Evolutionary conservation across 2,329 filamentous ascomycete genomes (phyloP).

Genomic region (Aulographum hederae): DNA sequence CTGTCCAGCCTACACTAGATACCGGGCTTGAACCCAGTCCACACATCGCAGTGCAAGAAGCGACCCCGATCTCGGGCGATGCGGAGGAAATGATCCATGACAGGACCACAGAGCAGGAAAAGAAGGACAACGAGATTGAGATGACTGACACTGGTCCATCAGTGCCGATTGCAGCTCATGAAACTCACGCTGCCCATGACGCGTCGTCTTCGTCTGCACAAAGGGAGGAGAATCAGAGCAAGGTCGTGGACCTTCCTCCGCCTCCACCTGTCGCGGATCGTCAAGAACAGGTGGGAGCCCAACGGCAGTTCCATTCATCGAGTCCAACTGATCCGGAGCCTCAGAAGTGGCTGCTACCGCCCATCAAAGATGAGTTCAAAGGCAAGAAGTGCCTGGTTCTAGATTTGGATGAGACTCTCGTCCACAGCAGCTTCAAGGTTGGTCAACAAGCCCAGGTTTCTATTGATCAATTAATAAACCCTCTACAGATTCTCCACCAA

Average conservation of each 20-base stretch:
- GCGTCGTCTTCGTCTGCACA: conserved; percentile 12
- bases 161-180: conserved; percentile 28
- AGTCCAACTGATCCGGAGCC: conserved; percentile 16
- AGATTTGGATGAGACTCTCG: conserved; percentile 88
- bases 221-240: conserved; percentile 8
- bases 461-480: too few relatives aligned
- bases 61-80: conserved; percentile 24
- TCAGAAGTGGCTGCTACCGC: conserved; percentile 62
- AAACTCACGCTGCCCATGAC: not conserved
- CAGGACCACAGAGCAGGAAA: conserved; percentile 28
- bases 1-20: not conserved
- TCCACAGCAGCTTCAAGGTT: conserved; percentile 98
- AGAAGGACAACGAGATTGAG: conserved; percentile 36
- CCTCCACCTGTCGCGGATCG: conserved; percentile 33
- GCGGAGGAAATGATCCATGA: conserved; percentile 27
- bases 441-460: too few relatives aligned
- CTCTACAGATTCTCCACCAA: conserved; percentile 75
- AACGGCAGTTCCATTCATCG: conserved; percentile 6
- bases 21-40: conserved; percentile 8
- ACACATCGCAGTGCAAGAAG: conserved; percentile 23
- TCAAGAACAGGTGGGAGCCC: conserved; percentile 8
- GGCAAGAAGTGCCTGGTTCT: conserved; percentile 88
- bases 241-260: conserved; percentile 32
- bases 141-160: conserved; percentile 41
- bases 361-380: conserved; percentile 59